Conservation (phyloP, 169 alveolate genomes). For the Babesia caballi region DNA sequence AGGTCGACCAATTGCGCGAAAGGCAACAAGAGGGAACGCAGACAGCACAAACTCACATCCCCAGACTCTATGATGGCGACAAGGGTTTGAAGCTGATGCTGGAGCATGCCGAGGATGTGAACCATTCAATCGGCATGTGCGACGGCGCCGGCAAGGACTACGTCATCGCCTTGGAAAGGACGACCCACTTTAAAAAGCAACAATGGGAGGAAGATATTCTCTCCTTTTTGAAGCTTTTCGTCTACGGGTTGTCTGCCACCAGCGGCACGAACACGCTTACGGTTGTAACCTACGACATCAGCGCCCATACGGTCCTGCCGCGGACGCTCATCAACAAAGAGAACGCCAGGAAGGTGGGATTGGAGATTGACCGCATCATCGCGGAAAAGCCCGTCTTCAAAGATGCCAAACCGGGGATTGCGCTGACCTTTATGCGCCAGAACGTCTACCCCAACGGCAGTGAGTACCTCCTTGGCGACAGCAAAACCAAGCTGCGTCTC, state of each 20-base stretch:
- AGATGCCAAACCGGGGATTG: conserved; percentile 37
- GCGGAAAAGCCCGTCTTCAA: not conserved
- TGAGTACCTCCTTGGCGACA: not conserved
- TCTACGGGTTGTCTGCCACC: conserved; percentile 19
- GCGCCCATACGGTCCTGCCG: not conserved
- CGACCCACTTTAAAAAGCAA: not conserved
- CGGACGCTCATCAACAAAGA: not conserved
- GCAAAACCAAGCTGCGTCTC: not conserved
- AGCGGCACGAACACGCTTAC: conserved; percentile 17
- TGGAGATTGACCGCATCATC: conserved; percentile 33
- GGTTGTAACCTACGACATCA: conserved; percentile 4
- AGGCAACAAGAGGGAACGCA: too few relatives aligned
- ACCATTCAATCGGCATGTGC: not conserved
- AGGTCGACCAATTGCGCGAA: too few relatives aligned
- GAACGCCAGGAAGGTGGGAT: not conserved
- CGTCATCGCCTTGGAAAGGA: conserved; percentile 4
- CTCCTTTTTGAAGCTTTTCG: conserved; percentile 18
- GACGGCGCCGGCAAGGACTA: not conserved
- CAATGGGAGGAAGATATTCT: conserved; percentile 15
- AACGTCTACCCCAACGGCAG: not conserved
- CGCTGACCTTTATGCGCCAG: conserved; percentile 42
- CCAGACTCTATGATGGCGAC: not conserved
- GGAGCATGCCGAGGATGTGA: not conserved
- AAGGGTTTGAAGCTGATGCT: conserved; percentile 3
- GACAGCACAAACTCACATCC: not conserved